Conservation (phyloP, 2,329 filamentous ascomycete genomes). For the Helotiales sp. region DNA sequence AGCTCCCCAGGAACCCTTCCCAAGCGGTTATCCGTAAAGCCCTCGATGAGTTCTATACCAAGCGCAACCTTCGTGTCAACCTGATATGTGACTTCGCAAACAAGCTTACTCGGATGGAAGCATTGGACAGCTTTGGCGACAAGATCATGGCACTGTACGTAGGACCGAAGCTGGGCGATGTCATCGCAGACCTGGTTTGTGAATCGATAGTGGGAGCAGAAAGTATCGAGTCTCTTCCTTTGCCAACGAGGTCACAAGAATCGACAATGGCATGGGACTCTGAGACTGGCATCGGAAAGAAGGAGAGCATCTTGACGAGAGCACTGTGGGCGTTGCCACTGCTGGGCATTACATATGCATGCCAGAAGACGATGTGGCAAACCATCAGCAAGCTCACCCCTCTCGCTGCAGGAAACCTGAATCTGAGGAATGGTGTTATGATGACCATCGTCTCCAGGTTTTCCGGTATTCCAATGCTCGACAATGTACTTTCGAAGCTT, state of each 20-base stretch:
- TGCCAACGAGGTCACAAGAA: conserved; percentile 32
- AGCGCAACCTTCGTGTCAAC: conserved; percentile 31
- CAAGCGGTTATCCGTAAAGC: conserved; percentile 3
- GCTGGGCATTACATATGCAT: conserved; percentile 20
- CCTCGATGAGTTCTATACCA: conserved; percentile 28
- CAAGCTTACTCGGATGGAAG: conserved; percentile 33
- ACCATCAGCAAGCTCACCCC: conserved; percentile 2
- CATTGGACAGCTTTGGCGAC: conserved; percentile 24
- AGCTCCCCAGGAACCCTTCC: conserved; percentile 1
- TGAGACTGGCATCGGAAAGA: conserved; percentile 36
- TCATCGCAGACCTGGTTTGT: conserved; percentile 29
- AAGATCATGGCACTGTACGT: conserved; percentile 32
- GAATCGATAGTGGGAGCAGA: conserved; percentile 36
- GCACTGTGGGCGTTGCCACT: conserved; percentile 37
- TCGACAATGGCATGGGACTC: conserved; percentile 42
- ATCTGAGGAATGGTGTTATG: background rate
- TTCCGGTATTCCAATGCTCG: conserved; percentile 28
- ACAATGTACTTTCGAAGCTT: conserved; percentile 29
- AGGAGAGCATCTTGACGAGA: conserved; percentile 36
- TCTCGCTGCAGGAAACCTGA: conserved; percentile 1
- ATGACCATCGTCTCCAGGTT: conserved; percentile 19
- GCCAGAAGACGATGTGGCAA: conserved; percentile 28
- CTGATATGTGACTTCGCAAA: conserved; percentile 32
- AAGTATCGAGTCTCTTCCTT: conserved; percentile 40
- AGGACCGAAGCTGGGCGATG: conserved; percentile 32